Percentiles rank a stretch among this genome's conserved stretches.
These are phyloP conservation scores for Hymenoscyphus fraxineus DNA, from an alignment of 2,329 filamentous ascomycete species.

Conservation along the genomic window DNA sequence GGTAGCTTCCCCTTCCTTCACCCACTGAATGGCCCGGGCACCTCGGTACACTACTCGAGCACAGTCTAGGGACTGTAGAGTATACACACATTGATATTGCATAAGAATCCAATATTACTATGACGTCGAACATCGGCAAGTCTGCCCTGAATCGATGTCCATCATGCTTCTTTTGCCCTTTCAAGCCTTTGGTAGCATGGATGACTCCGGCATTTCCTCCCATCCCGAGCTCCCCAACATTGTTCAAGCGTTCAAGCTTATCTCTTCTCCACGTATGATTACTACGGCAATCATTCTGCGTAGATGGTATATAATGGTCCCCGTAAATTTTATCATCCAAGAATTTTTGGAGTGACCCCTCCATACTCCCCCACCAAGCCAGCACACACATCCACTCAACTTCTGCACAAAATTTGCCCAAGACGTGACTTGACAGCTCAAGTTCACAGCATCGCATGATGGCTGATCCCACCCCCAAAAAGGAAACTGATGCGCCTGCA, in stretches of 20 bases:
- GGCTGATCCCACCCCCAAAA: conserved; percentile 18
- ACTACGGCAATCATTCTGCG: neutral
- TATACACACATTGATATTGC: neutral
- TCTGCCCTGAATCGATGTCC: neutral
- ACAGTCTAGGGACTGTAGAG: too few relatives aligned
- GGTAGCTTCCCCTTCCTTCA: too few relatives aligned
- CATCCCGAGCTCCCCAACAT: too few relatives aligned
- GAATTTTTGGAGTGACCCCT: neutral
- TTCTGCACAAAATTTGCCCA: conserved; percentile 4
- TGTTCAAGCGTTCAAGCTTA: neutral
- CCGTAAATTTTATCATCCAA: neutral
- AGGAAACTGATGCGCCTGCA: conserved; percentile 22
- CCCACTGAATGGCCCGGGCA: too few relatives aligned
- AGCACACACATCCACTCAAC: conserved; percentile 8
- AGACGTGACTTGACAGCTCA: conserved; percentile 8
- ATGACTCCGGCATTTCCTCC: too few relatives aligned
- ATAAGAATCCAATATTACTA: neutral
- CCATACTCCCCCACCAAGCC: conserved; percentile 10
- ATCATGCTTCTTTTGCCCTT: neutral
- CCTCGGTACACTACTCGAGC: too few relatives aligned
- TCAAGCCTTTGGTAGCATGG: neutral
- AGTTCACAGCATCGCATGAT: conserved; percentile 14
- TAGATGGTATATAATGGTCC: neutral
- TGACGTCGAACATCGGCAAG: neutral
- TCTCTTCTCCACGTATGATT: too few relatives aligned